Conservation (phyloP, 1,139 yeast species). For the Citeromyces siamensis region DNA sequence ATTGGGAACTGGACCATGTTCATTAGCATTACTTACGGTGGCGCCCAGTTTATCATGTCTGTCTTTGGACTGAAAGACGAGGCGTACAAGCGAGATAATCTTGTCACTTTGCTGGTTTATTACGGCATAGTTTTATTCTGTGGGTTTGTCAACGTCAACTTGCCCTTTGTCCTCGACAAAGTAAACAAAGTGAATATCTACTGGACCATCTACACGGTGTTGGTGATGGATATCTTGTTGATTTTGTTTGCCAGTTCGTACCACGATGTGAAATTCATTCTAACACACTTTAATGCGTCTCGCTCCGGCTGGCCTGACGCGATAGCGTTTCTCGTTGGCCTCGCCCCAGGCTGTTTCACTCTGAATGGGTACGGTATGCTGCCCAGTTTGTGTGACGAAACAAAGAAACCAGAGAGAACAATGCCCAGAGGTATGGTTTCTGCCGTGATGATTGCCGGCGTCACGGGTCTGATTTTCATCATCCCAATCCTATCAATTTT, state of each 20-base stretch:
- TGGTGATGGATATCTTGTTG: conserved; percentile 51
- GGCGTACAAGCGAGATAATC: conserved; percentile 43
- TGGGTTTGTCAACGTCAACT: conserved; percentile 49
- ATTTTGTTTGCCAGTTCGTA: conserved; percentile 48
- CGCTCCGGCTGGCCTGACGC: conserved; percentile 63
- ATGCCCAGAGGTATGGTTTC: conserved; percentile 69
- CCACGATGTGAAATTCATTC: conserved; percentile 44
- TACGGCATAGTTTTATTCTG: conserved; percentile 42
- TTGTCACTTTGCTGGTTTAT: conserved; percentile 43
- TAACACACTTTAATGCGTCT: conserved; percentile 59
- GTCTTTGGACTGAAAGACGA: conserved; percentile 49
- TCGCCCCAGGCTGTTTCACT: conserved; percentile 70
- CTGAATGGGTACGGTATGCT: conserved; percentile 76
- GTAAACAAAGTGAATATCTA: conserved; percentile 56
- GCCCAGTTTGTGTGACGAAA: conserved; percentile 77
- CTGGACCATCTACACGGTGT: conserved; percentile 66
- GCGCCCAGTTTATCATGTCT: conserved; percentile 58
- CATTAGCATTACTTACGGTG: conserved; percentile 60
- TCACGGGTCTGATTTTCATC: conserved; percentile 61
- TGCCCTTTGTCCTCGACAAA: conserved; percentile 44
- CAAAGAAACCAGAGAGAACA: conserved; percentile 57
- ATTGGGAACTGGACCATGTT: conserved; percentile 73
- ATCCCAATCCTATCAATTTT: conserved; percentile 59
- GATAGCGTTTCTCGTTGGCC: conserved; percentile 59
- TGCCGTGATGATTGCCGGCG: conserved; percentile 50